Conservation (phyloP, 1,284 basidiomycete species). For the Ganoderma multipileum region DNA sequence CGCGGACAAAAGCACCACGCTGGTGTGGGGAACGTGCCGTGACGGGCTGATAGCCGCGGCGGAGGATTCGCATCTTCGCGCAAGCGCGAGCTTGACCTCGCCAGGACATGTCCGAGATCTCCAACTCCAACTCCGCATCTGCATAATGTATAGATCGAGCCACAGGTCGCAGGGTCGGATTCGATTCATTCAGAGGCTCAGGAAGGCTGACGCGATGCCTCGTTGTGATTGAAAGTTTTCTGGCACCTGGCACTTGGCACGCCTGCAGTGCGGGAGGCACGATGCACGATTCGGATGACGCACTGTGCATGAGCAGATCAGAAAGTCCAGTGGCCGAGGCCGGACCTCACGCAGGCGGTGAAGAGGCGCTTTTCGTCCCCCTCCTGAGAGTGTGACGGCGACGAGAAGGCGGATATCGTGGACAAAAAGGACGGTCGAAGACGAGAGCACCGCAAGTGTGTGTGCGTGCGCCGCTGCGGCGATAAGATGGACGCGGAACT, state of each 20-base stretch:
- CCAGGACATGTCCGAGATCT: background rate
- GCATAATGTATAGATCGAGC: background rate
- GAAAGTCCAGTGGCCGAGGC: background rate
- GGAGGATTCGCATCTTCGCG: background rate
- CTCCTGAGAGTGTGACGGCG: background rate
- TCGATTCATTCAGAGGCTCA: background rate
- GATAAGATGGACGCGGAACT: background rate
- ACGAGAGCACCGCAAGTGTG: background rate
- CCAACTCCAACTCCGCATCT: background rate
- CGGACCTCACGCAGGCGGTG: background rate
- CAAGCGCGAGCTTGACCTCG: background rate
- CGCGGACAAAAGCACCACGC: slow-evolving; percentile 1
- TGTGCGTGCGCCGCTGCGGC: background rate
- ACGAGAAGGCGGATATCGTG: background rate
- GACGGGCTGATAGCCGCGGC: background rate
- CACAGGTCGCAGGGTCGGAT: background rate
- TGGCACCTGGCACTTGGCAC: background rate
- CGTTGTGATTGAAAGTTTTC: background rate
- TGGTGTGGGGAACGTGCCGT: slow-evolving; percentile 1
- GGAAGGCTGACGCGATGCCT: background rate
- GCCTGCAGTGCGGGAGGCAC: background rate
- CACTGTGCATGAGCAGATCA: background rate
- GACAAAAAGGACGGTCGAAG: background rate
- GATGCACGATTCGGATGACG: background rate
- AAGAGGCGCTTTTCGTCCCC: background rate